These are phyloP conservation scores for Ailanthus altissimus DNA, from an alignment of 345 rosid species.

Conservation along the genomic window DNA sequence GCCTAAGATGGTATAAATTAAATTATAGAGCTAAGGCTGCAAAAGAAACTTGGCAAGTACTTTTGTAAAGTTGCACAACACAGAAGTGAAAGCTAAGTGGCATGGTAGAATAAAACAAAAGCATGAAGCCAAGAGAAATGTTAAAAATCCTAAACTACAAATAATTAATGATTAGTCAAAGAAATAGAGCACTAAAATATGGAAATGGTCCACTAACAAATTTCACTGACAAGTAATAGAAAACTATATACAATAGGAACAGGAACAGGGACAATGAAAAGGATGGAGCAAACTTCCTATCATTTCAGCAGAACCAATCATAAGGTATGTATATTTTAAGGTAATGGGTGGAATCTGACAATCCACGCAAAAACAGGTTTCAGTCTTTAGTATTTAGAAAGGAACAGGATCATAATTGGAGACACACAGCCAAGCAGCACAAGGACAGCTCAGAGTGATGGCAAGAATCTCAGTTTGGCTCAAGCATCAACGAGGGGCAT, in stretches of 20 bases:
- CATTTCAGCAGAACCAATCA: slow-evolving; percentile 16
- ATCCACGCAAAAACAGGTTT: slow-evolving; percentile 1
- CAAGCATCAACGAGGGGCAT: not conserved
- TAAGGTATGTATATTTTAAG: not conserved
- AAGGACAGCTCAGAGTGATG: not conserved
- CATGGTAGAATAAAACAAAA: slow-evolving; percentile 9
- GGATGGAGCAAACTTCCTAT: slow-evolving; percentile 4
- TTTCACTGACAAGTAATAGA: not conserved
- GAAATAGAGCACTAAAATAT: not conserved
- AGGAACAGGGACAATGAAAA: not conserved
- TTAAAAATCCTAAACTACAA: not conserved
- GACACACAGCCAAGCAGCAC: slow-evolving; percentile 9
- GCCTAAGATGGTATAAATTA: not conserved
- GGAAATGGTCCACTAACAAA: slow-evolving; percentile 2
- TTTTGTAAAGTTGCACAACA: not conserved
- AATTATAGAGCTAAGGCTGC: not conserved
- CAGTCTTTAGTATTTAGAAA: not conserved
- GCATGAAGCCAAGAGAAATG: not conserved
- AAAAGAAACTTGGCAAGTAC: not conserved
- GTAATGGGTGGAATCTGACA: not conserved
- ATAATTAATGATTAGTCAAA: not conserved
- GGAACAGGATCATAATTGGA: not conserved
- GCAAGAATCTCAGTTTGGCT: slow-evolving; percentile 1
- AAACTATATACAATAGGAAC: not conserved
- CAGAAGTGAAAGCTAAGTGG: not conserved